Evolutionary conservation across 352 stramenopile species (phyloP).

Genomic region (Pythium dissimile): DNA sequence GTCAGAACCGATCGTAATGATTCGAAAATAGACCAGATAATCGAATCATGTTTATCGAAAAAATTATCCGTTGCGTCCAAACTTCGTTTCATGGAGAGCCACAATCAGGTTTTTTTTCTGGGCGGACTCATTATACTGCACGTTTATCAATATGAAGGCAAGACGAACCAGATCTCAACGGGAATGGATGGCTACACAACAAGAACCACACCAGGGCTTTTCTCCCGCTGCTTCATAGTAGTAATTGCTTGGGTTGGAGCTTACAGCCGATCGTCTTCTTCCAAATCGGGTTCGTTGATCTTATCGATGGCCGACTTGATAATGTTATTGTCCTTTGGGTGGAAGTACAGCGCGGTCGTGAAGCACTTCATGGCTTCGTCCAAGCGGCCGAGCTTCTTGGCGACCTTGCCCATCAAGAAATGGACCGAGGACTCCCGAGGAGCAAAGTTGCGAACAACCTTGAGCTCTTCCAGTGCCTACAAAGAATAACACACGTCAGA

Average conservation of each 20-base stretch:
- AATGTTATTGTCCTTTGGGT: slow-evolving; percentile 96
- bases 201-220: too few relatives aligned
- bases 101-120: too few relatives aligned
- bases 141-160: not conserved
- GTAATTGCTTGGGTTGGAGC: not conserved
- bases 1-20: not conserved
- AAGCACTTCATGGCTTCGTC: slow-evolving; percentile 96
- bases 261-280: slow-evolving; percentile 30
- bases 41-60: not conserved
- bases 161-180: not conserved
- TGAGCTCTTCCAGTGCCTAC: slow-evolving; percentile 88
- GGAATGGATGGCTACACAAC: not conserved
- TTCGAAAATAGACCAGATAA: slow-evolving; percentile 9
- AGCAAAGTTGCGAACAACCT: slow-evolving; percentile 90
- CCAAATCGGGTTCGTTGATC: slow-evolving; percentile 69
- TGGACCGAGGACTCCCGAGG: slow-evolving; percentile 96
- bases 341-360: slow-evolving; percentile 94
- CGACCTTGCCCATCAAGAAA: slow-evolving; percentile 96
- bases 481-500: not conserved
- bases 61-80: too few relatives aligned
- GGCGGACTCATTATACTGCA: too few relatives aligned
- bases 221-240: too few relatives aligned
- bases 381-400: slow-evolving; percentile 78
- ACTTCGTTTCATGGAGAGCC: too few relatives aligned
- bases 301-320: slow-evolving; percentile 96